Evolutionary conservation across 2,329 filamentous ascomycete genomes (phyloP).

Genomic region (Exophiala phaeomuriformis): DNA sequence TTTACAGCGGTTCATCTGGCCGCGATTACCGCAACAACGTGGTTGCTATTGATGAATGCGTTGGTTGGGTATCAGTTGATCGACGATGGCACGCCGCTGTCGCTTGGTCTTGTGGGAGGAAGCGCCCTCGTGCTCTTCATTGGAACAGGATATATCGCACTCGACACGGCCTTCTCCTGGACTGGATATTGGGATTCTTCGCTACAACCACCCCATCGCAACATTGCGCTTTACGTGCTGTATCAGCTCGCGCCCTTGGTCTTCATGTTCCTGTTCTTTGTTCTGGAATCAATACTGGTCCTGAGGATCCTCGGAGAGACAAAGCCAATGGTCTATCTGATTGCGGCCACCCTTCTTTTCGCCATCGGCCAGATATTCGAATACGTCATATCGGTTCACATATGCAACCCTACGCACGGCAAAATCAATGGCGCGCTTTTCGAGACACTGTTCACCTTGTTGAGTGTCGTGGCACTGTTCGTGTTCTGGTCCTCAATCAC

Average conservation of each 20-base stretch:
- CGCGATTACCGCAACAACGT: slow-evolving; percentile 76
- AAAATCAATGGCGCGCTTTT: slow-evolving; percentile 92
- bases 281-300: slow-evolving; percentile 77
- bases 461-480: slow-evolving; percentile 79
- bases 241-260: slow-evolving; percentile 86
- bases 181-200: slow-evolving; percentile 68
- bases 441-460: slow-evolving; percentile 82
- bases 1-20: slow-evolving; percentile 89
- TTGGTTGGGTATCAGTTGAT: slow-evolving; percentile 87
- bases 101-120: slow-evolving; percentile 63
- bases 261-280: slow-evolving; percentile 80
- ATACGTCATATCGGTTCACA: slow-evolving; percentile 84
- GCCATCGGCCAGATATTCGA: slow-evolving; percentile 92
- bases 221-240: slow-evolving; percentile 84
- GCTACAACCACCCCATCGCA: slow-evolving; percentile 54
- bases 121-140: slow-evolving; percentile 71
- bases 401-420: slow-evolving; percentile 73
- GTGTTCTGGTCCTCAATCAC: slow-evolving; percentile 98
- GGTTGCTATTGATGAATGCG: slow-evolving; percentile 87
- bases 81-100: slow-evolving; percentile 85
- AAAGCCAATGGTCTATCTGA: slow-evolving; percentile 84
- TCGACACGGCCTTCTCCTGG: slow-evolving; percentile 85
- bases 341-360: slow-evolving; percentile 68
- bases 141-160: slow-evolving; percentile 88
- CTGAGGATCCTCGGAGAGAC: slow-evolving; percentile 77